Base-by-base conservation (phyloP, 805 yeast genomes). In the Saccharomyces cerevisiae region DNA sequence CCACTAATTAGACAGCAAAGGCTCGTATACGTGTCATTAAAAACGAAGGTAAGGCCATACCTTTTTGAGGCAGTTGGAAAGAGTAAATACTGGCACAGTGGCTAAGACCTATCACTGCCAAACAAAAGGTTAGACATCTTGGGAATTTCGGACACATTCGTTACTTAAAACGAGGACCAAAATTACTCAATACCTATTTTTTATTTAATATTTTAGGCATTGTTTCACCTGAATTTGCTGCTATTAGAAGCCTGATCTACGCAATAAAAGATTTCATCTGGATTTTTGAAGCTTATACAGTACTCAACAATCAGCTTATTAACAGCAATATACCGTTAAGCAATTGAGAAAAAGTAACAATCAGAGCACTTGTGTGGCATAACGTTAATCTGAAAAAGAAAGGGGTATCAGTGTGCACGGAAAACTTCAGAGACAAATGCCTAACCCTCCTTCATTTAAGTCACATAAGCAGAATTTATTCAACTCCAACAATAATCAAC, bases 381-480 rank as follows among this genome's bases (percentile, higher is more conserved):
- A 36, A 36, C 4, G 22, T 5, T 21, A 17, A 36, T 21, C 22
- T 21, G 43, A 36, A 6, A 17, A 36, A 36, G 41, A 36, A 17
- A n/a, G 24, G 43, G 17, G 24, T 36, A 36, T 36, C 43, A 36
- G 43, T 14, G 41, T 36, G 43, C 43, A 36, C 43, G 43, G 43
- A 36, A 36, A 36, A 36, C 24, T 8, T 36, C 11, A 36, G 24
- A 17, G 43, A 36, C 43, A 36, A 36, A 36, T 36, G 43, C 24
- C 43, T 36, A 36, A 36, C 43, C 43, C 43, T 46, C 28, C 28
- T 24, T 46, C 29, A 27, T 24, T 26, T 14, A 46, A 46, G 21
- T 46, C 64, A 50, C 64, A 63, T 49, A 57, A 48, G 31, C 36
- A 48, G 24, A 36, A 36, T 17, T 17, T 36, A 36, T 36, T 36